A percentile compares a stretch with the other conserved stretches of the same genome.
These are phyloP conservation scores for Saccharomycopsis vini DNA, from an alignment of 805 yeast species.

Conservation along the genomic window DNA sequence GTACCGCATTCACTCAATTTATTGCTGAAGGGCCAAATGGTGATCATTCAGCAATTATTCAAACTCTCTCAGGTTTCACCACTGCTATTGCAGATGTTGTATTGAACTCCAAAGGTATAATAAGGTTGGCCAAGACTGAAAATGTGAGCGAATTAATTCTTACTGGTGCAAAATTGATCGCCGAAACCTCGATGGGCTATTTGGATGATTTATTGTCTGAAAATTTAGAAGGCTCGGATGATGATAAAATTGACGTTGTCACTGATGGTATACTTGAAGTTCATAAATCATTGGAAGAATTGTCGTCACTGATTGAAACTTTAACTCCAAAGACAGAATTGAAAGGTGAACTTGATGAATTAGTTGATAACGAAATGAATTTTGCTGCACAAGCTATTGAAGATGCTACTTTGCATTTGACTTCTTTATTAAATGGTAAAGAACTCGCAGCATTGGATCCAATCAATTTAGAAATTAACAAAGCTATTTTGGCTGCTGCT, in stretches of 20 bases:
- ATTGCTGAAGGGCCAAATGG: slow-evolving; percentile 68
- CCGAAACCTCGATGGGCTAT: slow-evolving; percentile 46
- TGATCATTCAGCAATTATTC: slow-evolving; percentile 54
- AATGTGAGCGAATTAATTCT: slow-evolving; percentile 44
- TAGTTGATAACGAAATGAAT: slow-evolving; percentile 66
- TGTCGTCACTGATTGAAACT: slow-evolving; percentile 46
- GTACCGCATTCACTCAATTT: slow-evolving; percentile 64
- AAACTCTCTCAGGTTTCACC: slow-evolving; percentile 54
- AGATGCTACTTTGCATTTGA: slow-evolving; percentile 54
- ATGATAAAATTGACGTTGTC: slow-evolving; percentile 67
- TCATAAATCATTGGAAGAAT: slow-evolving; percentile 58
- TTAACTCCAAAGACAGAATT: slow-evolving; percentile 36
- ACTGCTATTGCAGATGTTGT: slow-evolving; percentile 53
- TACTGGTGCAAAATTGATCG: slow-evolving; percentile 40
- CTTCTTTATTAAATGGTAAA: slow-evolving; percentile 38
- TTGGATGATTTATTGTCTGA: slow-evolving; percentile 51
- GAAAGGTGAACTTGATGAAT: slow-evolving; percentile 52
- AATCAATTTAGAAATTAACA: slow-evolving; percentile 60
- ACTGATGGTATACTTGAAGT: slow-evolving; percentile 65
- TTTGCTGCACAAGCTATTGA: slow-evolving; percentile 64
- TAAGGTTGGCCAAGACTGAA: slow-evolving; percentile 42
- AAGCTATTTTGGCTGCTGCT: slow-evolving; percentile 69
- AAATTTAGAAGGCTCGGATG: slow-evolving; percentile 40
- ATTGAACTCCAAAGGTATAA: slow-evolving; percentile 61
- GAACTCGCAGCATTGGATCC: slow-evolving; percentile 44